These are phyloP conservation scores for Cladophialophora psammophila DNA, from an alignment of 2,329 filamentous ascomycete species.

Conservation along the genomic window DNA sequence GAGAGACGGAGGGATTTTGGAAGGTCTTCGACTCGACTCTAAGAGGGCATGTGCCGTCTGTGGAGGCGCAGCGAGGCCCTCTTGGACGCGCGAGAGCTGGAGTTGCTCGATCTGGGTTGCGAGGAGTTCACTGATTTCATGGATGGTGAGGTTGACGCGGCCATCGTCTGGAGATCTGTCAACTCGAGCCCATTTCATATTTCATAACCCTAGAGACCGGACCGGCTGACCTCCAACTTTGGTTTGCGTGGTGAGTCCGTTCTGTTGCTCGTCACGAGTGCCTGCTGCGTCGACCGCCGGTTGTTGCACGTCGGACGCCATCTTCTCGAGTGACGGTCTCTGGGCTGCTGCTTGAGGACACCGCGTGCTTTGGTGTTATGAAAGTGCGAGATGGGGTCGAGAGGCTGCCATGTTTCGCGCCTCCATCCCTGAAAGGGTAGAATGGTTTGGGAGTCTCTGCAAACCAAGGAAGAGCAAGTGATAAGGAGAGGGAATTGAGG, in stretches of 20 bases:
- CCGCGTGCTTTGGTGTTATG: not conserved
- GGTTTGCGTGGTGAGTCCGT: conserved; percentile 21
- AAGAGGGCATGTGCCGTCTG: conserved; percentile 68
- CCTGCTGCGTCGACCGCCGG: conserved; percentile 3
- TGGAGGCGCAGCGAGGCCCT: conserved; percentile 22
- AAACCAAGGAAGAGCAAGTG: not conserved
- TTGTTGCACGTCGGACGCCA: conserved; percentile 14
- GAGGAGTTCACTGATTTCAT: conserved; percentile 70
- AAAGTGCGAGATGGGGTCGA: not conserved
- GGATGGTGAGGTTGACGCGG: conserved; percentile 79
- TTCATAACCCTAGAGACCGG: too few species aligned
- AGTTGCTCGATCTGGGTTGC: conserved; percentile 65
- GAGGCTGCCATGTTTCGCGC: not conserved
- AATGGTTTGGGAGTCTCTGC: not conserved
- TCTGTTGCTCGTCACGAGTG: conserved; percentile 14
- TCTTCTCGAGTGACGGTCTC: not conserved
- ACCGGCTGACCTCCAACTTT: conserved; percentile 23
- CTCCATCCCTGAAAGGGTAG: not conserved
- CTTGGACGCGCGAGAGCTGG: conserved; percentile 50
- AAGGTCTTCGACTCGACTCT: conserved; percentile 65
- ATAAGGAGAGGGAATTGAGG: not conserved
- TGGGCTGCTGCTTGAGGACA: not conserved
- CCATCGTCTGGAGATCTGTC: conserved; percentile 67
- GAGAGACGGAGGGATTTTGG: conserved; percentile 67
- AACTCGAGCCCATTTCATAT: not conserved